phyloP scores from a whole-genome alignment of 2,329 filamentous ascomycete genomes.

The Furcasterigmium sp. region DNA sequence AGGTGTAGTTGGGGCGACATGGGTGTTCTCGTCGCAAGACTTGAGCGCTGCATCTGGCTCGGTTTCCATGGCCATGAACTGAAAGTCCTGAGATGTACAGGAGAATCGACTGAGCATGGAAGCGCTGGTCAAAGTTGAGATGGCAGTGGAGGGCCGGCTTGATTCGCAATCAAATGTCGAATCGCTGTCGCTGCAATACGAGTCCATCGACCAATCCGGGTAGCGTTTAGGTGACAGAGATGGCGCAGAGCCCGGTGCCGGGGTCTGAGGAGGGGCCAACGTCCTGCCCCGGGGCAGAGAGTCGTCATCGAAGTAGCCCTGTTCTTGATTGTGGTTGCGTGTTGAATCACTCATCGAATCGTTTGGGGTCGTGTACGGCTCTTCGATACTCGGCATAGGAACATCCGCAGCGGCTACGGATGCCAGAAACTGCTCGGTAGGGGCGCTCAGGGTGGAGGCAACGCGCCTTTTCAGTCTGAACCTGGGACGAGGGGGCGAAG shows the following conservation, averaged over 20 bases:
- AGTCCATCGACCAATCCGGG: slow-evolving; percentile 55
- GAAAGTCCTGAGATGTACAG: slow-evolving; percentile 49
- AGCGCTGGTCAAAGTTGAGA: slow-evolving; percentile 53
- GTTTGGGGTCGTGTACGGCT: slow-evolving; percentile 37
- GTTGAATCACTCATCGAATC: slow-evolving; percentile 36
- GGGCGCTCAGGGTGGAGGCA: slow-evolving; percentile 46
- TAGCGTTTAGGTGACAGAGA: slow-evolving; percentile 41
- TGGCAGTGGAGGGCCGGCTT: slow-evolving; percentile 54
- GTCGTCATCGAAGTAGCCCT: slow-evolving; percentile 24
- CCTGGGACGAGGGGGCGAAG: slow-evolving; percentile 47
- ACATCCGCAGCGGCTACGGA: slow-evolving; percentile 61
- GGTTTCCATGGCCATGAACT: slow-evolving; percentile 41
- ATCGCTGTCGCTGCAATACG: slow-evolving; percentile 50
- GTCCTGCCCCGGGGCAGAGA: slow-evolving; percentile 28
- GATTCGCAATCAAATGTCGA: slow-evolving; percentile 55
- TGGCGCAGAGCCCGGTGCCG: slow-evolving; percentile 40
- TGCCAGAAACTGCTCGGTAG: slow-evolving; percentile 62
- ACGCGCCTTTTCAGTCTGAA: slow-evolving; percentile 52
- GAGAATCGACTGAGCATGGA: slow-evolving; percentile 55
- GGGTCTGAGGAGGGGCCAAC: slow-evolving; percentile 56
- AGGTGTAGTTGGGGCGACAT: neutral
- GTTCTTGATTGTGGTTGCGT: slow-evolving; percentile 25
- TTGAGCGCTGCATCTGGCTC: slow-evolving; percentile 11
- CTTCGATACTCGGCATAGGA: slow-evolving; percentile 60
- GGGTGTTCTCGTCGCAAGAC: slow-evolving; percentile 2